Evolutionary conservation across 495 filamentous ascomycete species (phyloP), one percentile per base, ranked within the genome.

Genomic region (Cercophora sp.): DNA sequence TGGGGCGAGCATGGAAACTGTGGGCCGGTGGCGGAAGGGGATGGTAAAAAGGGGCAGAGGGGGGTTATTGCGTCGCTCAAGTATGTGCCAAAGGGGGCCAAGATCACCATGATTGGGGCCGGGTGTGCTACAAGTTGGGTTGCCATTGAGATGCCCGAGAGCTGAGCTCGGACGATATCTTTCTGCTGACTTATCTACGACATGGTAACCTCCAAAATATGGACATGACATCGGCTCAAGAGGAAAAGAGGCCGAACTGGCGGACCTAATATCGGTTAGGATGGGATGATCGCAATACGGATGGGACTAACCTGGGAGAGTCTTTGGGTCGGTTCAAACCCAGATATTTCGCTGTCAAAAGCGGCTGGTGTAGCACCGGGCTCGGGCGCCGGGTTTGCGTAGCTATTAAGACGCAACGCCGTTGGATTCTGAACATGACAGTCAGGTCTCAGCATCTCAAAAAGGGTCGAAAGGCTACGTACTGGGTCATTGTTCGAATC

Each of bases 1-100:
- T 98, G 93, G 92, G 91, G 90, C 1, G 89, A 96, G 71, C 93
- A 98, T 77, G 93, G 93, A 9, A 97, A 97, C 68, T 97, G 93
- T 67, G 93, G 93, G 11, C 75, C 80, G 3, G 72, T 76, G 36
- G 81, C 56, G n/a, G 70, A 72, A 55, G 80, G 87, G 64, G 79
- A 86, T 15, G 79, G 80, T 26, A 84, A 75, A 64, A 83, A 82
- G 39, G 85, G 77, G 8, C 69, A 68, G 52, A 84, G 80, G 70
- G 87, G 82, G 58, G 60, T 78, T 13, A 77, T 89, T 58, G 72
- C 73, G n/a, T 68, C 80, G 35, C 65, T 74, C 29, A 71, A 69
- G 49, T 65, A 71, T 59, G 56, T 78, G n/a, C 70, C 73, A 16
- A 63, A 60, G 24, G 73, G 59, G 16, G 66, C 62, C 58, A 61